A percentile compares a stretch with the other conserved stretches of the same genome.
phyloP scores from a whole-genome alignment of 1,284 basidiomycete genomes.

The Cystobasidium sp. region DNA sequence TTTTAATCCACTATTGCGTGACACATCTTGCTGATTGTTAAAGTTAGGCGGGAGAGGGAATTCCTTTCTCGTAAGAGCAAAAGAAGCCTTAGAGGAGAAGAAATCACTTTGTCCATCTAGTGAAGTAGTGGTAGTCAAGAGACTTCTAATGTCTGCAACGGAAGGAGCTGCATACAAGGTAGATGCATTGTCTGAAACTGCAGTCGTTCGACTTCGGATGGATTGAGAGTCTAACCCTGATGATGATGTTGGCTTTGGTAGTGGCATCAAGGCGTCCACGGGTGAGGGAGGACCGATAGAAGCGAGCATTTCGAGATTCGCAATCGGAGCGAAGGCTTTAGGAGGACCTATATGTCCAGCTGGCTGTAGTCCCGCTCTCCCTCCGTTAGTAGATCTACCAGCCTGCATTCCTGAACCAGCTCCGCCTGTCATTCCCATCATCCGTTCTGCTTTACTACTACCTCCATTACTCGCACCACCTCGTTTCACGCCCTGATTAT shows the following conservation, averaged over 20 bases:
- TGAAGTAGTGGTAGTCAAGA: slow-evolving; percentile 1
- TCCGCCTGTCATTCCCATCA: background rate
- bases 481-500: background rate
- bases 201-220: too few relatives aligned
- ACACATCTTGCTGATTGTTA: background rate
- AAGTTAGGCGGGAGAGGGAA: slow-evolving; percentile 10
- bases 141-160: slow-evolving; percentile 13
- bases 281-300: background rate
- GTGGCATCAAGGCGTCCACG: too few relatives aligned
- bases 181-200: background rate
- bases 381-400: background rate
- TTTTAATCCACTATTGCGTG: background rate
- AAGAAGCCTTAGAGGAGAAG: slow-evolving; percentile 17
- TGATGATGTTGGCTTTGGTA: too few relatives aligned
- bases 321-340: slow-evolving; percentile 27
- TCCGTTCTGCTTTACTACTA: background rate
- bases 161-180: background rate
- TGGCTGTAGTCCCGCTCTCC: background rate
- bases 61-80: slow-evolving; percentile 7
- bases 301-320: slow-evolving; percentile 13
- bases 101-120: slow-evolving; percentile 7
- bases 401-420: background rate
- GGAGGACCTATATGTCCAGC: background rate
- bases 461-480: background rate
- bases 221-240: too few relatives aligned